Percentiles rank a stretch among this genome's conserved stretches.
These are phyloP conservation scores for Aspergillus brunneoviolaceus DNA, from an alignment of 2,329 filamentous ascomycete genomes.

Conservation along the genomic window DNA sequence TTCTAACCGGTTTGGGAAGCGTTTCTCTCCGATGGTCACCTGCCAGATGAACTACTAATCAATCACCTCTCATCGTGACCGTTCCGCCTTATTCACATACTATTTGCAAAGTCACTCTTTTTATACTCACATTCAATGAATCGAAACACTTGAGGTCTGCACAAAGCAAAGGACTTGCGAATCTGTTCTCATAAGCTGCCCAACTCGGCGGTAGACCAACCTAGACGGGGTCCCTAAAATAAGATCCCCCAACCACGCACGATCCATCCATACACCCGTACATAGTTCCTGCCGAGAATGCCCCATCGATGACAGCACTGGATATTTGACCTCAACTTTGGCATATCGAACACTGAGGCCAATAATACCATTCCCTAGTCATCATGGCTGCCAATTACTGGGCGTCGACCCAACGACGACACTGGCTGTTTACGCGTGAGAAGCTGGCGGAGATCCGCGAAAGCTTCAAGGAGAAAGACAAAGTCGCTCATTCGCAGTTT, in stretches of 20 bases:
- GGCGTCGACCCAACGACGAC: conserved; percentile 85
- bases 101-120: too few relatives aligned
- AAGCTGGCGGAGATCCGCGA: conserved; percentile 73
- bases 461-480: conserved; percentile 74
- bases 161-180: too few relatives aligned
- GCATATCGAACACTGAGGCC: neutral
- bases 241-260: neutral
- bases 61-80: neutral
- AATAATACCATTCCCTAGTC: conserved; percentile 36
- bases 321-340: conserved; percentile 1
- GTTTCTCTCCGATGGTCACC: neutral
- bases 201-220: too few relatives aligned
- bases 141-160: too few relatives aligned
- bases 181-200: too few relatives aligned
- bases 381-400: conserved; percentile 88
- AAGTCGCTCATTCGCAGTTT: conserved; percentile 71
- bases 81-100: too few relatives aligned
- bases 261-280: neutral
- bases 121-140: too few relatives aligned
- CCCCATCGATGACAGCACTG: conserved; percentile 11
- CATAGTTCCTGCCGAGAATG: neutral
- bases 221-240: neutral
- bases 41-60: neutral
- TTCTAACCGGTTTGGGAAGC: neutral
- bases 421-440: conserved; percentile 87